Conservation (phyloP, 345 rosid species). For the Streptanthus diversifolius region DNA sequence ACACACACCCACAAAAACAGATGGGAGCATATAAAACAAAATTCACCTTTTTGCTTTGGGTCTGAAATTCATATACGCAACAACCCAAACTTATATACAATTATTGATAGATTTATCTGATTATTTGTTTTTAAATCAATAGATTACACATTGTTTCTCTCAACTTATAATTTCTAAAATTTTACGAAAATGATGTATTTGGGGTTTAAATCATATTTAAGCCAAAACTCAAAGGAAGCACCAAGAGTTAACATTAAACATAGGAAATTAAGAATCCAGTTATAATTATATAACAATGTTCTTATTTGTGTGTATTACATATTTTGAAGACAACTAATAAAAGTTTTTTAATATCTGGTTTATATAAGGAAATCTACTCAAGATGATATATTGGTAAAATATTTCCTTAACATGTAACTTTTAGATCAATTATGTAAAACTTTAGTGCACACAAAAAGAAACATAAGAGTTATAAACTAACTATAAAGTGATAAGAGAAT, state of each 20-base stretch:
- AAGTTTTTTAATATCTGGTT: not conserved
- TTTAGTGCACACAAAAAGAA: not conserved
- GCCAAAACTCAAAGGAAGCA: not conserved
- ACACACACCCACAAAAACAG: slow-evolving; percentile 1
- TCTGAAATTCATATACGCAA: slow-evolving; percentile 17
- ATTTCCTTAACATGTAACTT: not conserved
- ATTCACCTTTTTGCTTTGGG: slow-evolving; percentile 20
- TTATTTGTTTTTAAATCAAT: slow-evolving; percentile 3
- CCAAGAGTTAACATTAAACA: not conserved
- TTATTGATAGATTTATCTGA: not conserved
- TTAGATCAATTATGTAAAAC: not conserved
- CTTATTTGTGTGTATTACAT: not conserved
- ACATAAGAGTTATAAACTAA: not conserved
- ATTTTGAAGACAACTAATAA: not conserved
- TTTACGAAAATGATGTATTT: not conserved
- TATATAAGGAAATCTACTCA: not conserved
- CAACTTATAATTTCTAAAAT: not conserved
- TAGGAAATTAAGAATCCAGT: not conserved
- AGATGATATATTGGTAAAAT: not conserved
- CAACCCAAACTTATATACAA: slow-evolving; percentile 13
- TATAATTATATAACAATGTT: not conserved
- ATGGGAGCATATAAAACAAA: slow-evolving; percentile 33
- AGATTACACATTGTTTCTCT: slow-evolving; percentile 8
- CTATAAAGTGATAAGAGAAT: not conserved
- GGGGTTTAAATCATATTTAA: not conserved